Evolutionary conservation across 441 rosid species (phyloP).

Genomic region (Pelargonium citronellum): DNA sequence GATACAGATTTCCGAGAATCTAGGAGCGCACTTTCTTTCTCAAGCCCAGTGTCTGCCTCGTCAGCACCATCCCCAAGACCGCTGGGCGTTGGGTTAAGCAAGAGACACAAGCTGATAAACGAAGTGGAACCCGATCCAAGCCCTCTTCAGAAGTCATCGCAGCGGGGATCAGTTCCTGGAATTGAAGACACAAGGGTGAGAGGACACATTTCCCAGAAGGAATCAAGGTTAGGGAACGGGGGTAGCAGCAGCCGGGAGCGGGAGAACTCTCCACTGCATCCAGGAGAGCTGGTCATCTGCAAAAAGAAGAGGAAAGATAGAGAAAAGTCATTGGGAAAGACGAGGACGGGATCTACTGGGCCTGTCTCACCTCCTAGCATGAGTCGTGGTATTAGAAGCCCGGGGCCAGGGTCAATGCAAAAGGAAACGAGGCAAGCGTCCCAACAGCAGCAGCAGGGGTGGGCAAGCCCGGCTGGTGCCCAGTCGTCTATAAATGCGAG

Average conservation of each 20-base stretch:
- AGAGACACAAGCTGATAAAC: conserved; percentile 53
- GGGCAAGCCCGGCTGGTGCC: conserved; percentile 51
- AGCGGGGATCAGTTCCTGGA: conserved; percentile 34
- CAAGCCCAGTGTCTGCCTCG: conserved; percentile 45
- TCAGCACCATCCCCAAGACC: conserved; percentile 55
- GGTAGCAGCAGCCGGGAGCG: conserved; percentile 45
- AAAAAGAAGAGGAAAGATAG: conserved; percentile 98
- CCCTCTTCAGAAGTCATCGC: conserved; percentile 41
- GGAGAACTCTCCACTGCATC: conserved; percentile 74
- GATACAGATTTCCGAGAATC: conserved; percentile 83
- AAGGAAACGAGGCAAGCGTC: conserved; percentile 44
- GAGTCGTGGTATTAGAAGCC: conserved; percentile 57
- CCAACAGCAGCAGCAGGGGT: conserved; percentile 57
- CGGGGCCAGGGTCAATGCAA: conserved; percentile 39
- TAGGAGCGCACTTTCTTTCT: conserved; percentile 64
- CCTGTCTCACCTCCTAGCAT: conserved; percentile 80
- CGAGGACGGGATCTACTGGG: conserved; percentile 59
- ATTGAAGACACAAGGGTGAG: conserved; percentile 54
- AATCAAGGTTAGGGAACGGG: conserved; percentile 51
- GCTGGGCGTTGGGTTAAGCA: conserved; percentile 44
- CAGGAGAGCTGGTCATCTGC: conserved; percentile 92
- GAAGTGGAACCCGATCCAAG: conserved; percentile 60
- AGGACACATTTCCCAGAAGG: conserved; percentile 66
- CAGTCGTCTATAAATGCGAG: neutral
- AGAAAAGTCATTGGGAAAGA: conserved; percentile 61